These are phyloP conservation scores for Iris macrosiphon DNA, from an alignment of 106 monocot genomes.

Conservation along the genomic window DNA sequence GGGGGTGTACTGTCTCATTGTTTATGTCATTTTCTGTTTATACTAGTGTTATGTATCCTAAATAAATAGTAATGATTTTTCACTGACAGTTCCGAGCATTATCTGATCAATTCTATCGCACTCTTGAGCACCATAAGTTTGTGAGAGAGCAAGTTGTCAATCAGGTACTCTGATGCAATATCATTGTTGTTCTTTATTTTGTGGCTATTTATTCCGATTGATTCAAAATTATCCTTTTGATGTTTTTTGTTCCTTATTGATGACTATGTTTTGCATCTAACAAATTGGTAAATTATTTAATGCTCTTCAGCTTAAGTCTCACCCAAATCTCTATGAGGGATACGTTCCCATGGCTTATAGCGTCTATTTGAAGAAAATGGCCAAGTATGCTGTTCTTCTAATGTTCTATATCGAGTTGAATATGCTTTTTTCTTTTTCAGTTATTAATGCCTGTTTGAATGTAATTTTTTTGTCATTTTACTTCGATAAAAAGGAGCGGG, in stretches of 20 bases:
- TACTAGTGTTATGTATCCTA: neutral
- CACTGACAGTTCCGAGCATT: slow-evolving; percentile 57
- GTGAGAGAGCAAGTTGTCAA: slow-evolving; percentile 69
- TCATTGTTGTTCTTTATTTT: no score
- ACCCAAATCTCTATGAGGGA: slow-evolving; percentile 64
- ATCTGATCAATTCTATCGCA: slow-evolving; percentile 82
- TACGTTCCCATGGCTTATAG: slow-evolving; percentile 85
- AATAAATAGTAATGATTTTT: no score
- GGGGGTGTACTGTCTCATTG: no score
- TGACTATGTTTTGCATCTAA: neutral
- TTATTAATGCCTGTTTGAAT: neutral
- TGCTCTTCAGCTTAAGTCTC: slow-evolving; percentile 46
- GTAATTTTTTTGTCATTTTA: slow-evolving; percentile 2
- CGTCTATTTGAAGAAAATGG: slow-evolving; percentile 63
- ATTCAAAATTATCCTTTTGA: neutral
- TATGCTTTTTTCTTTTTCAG: neutral
- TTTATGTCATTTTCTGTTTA: neutral
- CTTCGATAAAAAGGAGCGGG: slow-evolving; percentile 48
- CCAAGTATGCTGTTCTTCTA: slow-evolving; percentile 28
- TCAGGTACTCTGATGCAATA: slow-evolving; percentile 39
- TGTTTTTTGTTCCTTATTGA: neutral
- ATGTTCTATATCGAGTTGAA: neutral
- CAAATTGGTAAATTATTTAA: slow-evolving; percentile 1
- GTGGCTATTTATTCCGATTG: neutral
- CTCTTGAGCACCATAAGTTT: slow-evolving; percentile 66